phyloP scores from a whole-genome alignment of 495 filamentous ascomycete genomes.

The Chlorociboria aeruginascens region DNA sequence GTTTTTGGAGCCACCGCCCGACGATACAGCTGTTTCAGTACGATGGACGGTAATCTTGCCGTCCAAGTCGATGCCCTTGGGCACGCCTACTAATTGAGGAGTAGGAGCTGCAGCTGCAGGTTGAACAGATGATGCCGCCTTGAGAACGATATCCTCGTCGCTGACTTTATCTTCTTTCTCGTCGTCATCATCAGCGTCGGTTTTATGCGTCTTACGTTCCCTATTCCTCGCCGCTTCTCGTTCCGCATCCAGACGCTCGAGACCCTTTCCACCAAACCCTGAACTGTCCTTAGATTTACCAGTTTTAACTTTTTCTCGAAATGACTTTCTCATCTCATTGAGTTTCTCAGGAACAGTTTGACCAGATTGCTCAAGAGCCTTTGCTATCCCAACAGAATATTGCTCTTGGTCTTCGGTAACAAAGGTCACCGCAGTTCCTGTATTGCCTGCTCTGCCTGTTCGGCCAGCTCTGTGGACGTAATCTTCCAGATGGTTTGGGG shows the following conservation, averaged over 20 bases:
- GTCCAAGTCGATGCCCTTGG: conserved; percentile 50
- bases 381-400: conserved; percentile 79
- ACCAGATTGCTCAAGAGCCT: conserved; percentile 85
- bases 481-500: conserved; percentile 92
- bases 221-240: conserved; percentile 73
- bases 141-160: conserved; percentile 47
- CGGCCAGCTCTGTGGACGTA: conserved; percentile 95
- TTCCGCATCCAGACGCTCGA: conserved; percentile 83
- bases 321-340: conserved; percentile 47
- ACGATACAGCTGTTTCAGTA: conserved; percentile 44
- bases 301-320: conserved; percentile 79
- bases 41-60: conserved; percentile 72
- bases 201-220: conserved; percentile 81
- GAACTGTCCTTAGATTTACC: conserved; percentile 81
- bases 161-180: conserved; percentile 62
- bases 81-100: conserved; percentile 33
- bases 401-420: conserved; percentile 85
- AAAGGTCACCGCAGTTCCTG: conserved; percentile 89
- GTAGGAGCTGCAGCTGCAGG: conserved; percentile 36
- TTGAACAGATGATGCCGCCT: conserved; percentile 53
- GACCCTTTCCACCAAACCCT: conserved; percentile 90
- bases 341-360: conserved; percentile 63
- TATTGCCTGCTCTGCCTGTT: conserved; percentile 91
- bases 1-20: conserved; percentile 39
- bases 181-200: conserved; percentile 79